Base-by-base conservation (phyloP, 129 eudicot species). In the Artemisia tridentata region DNA sequence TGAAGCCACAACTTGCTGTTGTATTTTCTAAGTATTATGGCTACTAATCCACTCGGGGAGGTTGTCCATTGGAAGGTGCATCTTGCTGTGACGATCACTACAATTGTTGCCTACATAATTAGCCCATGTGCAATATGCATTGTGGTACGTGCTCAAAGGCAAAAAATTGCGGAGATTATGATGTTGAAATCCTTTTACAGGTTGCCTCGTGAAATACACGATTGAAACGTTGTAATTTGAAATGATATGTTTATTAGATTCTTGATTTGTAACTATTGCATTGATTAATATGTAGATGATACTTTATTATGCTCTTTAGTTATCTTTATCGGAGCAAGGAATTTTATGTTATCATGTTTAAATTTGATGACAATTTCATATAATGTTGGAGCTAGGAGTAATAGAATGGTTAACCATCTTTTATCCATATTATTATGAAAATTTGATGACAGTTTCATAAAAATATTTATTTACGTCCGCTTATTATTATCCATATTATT, bases 91-190 rank as follows among this genome's bases (percentile, higher is more conserved):
- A 84, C 2, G 99, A 93, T 70, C 86, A 90, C 54, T 74, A 74
- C 8, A 89, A 97, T 81, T 89, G 97, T 78, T 93, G 96, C 84
- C 97, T 96, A 1, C 96, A 84, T 10, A 92, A 90, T 63, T 87
- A 83, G 55, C 97, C 97, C 2, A 60, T 90, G 62, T 93, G 98
- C 58, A 72, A 89, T 79, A 67, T 86, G 18, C 57, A 79, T 19
- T 80, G 84, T 38, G 90, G 95, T 21, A 89, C 96, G 47, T 93
- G 98, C 82, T 77, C 76, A 19, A 68, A 79, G 92, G 97, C 2
- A n/a, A 57, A 21, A 14, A 15, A 7, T 48, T 15, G 53, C 13
- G 4, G 4, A 25, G 29, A 25, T 25, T 25, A 25, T 25, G 29
- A 25, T 25, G 1, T 25, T 25, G 52, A 34, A 31, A 11, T 23